Evolutionary conservation across 306 rosid genomes (phyloP).

Genomic region (Ormosia emarginata): DNA sequence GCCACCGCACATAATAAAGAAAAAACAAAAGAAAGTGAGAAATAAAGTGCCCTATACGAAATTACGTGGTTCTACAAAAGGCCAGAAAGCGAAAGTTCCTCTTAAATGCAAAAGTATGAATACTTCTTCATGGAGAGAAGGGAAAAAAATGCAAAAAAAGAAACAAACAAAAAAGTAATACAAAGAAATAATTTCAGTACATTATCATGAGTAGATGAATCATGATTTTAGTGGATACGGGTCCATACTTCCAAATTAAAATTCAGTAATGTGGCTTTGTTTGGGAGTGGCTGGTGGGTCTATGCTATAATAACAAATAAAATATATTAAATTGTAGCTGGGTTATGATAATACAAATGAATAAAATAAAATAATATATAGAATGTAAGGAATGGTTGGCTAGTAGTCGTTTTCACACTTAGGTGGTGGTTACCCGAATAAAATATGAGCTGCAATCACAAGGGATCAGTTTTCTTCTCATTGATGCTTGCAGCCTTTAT

Average conservation of each 20-base stretch:
- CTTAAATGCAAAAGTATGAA: conserved; percentile 32
- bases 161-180: conserved; percentile 33
- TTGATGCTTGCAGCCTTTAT: conserved; percentile 22
- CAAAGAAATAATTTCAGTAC: conserved; percentile 30
- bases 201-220: conserved; percentile 45
- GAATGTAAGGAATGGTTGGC: conserved; percentile 64
- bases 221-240: conserved; percentile 48
- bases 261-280: conserved; percentile 46
- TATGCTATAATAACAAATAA: conserved; percentile 37
- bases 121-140: conserved; percentile 15
- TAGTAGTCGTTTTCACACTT: conserved; percentile 68
- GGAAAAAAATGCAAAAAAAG: not conserved
- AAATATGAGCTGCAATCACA: conserved; percentile 38
- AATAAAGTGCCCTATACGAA: conserved; percentile 37
- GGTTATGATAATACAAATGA: conserved; percentile 19
- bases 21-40: conserved; percentile 23
- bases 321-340: conserved; percentile 21
- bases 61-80: conserved; percentile 50
- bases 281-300: conserved; percentile 64
- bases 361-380: conserved; percentile 13
- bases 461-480: conserved; percentile 26
- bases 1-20: conserved; percentile 18
- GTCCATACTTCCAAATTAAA: conserved; percentile 32
- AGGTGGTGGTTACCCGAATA: conserved; percentile 63
- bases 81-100: conserved; percentile 65